A percentile compares a stretch with the other conserved stretches of the same genome.
phyloP scores from a whole-genome alignment of 306 rosid genomes.

The Potentilla sterilis region DNA sequence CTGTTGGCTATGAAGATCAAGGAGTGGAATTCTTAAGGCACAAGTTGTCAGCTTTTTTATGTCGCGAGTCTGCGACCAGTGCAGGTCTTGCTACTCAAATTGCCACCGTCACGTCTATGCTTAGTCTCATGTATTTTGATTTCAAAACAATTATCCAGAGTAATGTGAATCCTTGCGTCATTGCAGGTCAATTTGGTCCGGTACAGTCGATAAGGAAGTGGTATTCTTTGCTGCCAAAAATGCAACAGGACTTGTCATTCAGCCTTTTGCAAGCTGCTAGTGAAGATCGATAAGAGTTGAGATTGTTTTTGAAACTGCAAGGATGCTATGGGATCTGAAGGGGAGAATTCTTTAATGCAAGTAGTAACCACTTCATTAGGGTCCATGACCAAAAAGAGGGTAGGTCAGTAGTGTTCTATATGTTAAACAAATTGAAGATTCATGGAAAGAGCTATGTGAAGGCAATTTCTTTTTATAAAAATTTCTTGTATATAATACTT shows the following conservation, averaged over 20 bases:
- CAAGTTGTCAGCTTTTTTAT: conserved; percentile 44
- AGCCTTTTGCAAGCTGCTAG: conserved; percentile 35
- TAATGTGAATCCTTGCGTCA: conserved; percentile 24
- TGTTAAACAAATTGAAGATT: conserved; percentile 7
- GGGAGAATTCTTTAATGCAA: background rate
- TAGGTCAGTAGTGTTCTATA: background rate
- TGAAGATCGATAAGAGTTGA: background rate
- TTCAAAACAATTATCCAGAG: conserved; percentile 50
- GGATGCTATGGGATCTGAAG: background rate
- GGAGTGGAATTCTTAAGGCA: conserved; percentile 55
- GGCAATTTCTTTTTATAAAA: no score
- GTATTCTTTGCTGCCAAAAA: conserved; percentile 55
- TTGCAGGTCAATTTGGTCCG: conserved; percentile 28
- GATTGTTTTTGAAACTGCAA: background rate
- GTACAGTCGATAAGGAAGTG: conserved; percentile 50
- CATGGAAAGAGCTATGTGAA: background rate
- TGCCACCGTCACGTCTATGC: conserved; percentile 51
- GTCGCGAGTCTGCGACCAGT: conserved; percentile 29
- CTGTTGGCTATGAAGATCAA: conserved; percentile 63
- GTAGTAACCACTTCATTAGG: background rate
- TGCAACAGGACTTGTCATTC: conserved; percentile 50
- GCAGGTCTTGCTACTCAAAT: conserved; percentile 48
- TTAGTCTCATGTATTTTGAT: conserved; percentile 56
- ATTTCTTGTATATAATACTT: conserved; percentile 7
- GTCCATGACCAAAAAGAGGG: background rate